Percentiles rank a stretch among this genome's conserved stretches.
Conservation (phyloP, 106 monocot species). For the Triglochin maritima region DNA sequence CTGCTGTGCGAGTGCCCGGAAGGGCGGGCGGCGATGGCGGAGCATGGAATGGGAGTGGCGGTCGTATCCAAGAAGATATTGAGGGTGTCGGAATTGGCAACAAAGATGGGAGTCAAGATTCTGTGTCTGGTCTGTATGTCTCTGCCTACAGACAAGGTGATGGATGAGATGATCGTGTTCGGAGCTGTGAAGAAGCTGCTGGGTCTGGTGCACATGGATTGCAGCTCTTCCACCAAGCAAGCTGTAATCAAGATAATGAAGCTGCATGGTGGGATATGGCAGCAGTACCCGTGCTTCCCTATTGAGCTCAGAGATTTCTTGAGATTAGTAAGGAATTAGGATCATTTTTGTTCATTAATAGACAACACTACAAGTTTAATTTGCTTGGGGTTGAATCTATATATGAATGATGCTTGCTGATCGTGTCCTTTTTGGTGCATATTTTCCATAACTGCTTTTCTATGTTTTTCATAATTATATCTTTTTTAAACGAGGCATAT, state of each 20-base stretch:
- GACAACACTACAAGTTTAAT: too few species aligned
- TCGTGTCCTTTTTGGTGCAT: too few species aligned
- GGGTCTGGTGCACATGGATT: constrained; percentile 39
- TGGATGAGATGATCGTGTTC: constrained; percentile 53
- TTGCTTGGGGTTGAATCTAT: too few species aligned
- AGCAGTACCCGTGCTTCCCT: constrained; percentile 56
- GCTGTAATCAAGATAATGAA: constrained; percentile 46
- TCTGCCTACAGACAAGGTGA: constrained; percentile 35
- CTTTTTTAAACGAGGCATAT: too few species aligned
- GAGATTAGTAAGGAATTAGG: background rate
- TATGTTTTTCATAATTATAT: too few species aligned
- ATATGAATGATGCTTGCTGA: too few species aligned
- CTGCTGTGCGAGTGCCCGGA: constrained; percentile 63
- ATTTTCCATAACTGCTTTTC: too few species aligned
- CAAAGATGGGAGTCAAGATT: constrained; percentile 58
- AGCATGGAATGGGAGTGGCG: constrained; percentile 47
- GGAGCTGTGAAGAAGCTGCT: constrained; percentile 60
- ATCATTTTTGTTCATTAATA: background rate
- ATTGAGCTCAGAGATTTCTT: constrained; percentile 24
- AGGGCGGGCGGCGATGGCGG: constrained; percentile 51
- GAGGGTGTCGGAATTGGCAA: constrained; percentile 50
- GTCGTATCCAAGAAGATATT: constrained; percentile 52
- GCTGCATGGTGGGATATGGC: constrained; percentile 46
- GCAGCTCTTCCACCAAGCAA: constrained; percentile 38
- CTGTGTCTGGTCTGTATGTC: constrained; percentile 48